Percentiles rank a stretch among this genome's conserved stretches.
Conservation (phyloP, 805 yeast species). For the Candida maris region DNA sequence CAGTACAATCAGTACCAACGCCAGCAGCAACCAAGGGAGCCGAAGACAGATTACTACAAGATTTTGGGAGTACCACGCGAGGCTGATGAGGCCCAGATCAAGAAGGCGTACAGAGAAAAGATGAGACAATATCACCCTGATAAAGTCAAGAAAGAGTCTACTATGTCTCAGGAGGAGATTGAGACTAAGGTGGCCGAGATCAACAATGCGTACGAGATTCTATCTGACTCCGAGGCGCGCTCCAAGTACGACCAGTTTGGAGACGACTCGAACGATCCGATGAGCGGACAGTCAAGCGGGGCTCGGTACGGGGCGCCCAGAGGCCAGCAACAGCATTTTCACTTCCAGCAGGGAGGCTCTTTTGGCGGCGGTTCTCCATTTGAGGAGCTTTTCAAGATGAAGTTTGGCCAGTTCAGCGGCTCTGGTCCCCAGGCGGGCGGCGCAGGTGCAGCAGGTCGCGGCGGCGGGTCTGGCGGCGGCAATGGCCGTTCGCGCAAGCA, state of each 20-base stretch:
- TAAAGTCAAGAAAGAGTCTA: constrained; percentile 61
- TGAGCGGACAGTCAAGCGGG: constrained; percentile 5
- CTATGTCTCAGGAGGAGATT: constrained; percentile 60
- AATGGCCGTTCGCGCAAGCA: background rate
- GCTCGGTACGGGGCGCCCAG: constrained; percentile 6
- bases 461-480: background rate
- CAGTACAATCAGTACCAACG: constrained; percentile 36
- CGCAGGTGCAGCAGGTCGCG: background rate
- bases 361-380: constrained; percentile 8
- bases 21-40: constrained; percentile 30
- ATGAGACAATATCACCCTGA: constrained; percentile 90
- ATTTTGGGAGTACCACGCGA: constrained; percentile 61
- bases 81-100: constrained; percentile 71
- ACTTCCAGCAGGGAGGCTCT: constrained; percentile 5
- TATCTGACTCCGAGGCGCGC: constrained; percentile 62
- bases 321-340: constrained; percentile 7
- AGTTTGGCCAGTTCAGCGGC: constrained; percentile 9
- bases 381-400: constrained; percentile 9
- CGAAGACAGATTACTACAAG: constrained; percentile 67
- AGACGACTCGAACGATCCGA: constrained; percentile 23
- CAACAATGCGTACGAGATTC: constrained; percentile 87
- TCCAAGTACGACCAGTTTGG: constrained; percentile 55
- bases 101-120: constrained; percentile 73
- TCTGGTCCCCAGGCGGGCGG: background rate
- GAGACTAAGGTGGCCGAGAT: constrained; percentile 87